These are phyloP conservation scores for Moesziomyces globuligerus DNA, from an alignment of 1,284 basidiomycete species.

Conservation along the genomic window DNA sequence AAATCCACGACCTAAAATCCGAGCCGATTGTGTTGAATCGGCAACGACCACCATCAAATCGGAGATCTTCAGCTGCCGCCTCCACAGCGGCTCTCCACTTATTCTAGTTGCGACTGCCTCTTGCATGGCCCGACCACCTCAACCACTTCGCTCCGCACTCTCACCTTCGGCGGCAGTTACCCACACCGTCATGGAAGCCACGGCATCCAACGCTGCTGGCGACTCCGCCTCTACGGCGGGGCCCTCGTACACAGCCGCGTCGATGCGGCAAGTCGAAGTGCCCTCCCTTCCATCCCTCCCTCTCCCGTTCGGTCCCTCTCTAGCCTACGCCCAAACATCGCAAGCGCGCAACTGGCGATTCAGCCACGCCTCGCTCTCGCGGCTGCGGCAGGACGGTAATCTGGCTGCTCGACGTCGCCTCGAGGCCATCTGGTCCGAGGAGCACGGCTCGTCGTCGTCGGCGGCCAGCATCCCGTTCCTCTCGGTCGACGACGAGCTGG, in stretches of 20 bases:
- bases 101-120: neutral
- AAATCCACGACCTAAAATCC: no score
- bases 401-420: conserved; percentile 21
- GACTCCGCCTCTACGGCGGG: neutral
- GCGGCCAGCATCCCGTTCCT: conserved; percentile 73
- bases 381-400: conserved; percentile 27
- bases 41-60: no score
- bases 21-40: no score
- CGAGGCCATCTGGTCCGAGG: conserved; percentile 27
- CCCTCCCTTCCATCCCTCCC: conserved; percentile 30
- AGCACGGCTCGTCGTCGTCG: conserved; percentile 11
- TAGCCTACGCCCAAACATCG: conserved; percentile 53
- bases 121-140: neutral
- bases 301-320: conserved; percentile 44
- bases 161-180: neutral
- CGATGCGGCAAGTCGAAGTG: conserved; percentile 26
- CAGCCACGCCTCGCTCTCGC: conserved; percentile 17
- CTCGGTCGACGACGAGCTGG: conserved; percentile 81
- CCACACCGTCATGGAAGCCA: neutral
- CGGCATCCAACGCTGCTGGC: conserved; percentile 4
- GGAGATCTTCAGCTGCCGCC: no score
- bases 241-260: conserved; percentile 18
- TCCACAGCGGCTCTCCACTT: neutral
- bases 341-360: conserved; percentile 64
- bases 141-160: neutral